Evolutionary conservation across 2,329 filamentous ascomycete species (phyloP).

Genomic region (Diplocarpon rosae): DNA sequence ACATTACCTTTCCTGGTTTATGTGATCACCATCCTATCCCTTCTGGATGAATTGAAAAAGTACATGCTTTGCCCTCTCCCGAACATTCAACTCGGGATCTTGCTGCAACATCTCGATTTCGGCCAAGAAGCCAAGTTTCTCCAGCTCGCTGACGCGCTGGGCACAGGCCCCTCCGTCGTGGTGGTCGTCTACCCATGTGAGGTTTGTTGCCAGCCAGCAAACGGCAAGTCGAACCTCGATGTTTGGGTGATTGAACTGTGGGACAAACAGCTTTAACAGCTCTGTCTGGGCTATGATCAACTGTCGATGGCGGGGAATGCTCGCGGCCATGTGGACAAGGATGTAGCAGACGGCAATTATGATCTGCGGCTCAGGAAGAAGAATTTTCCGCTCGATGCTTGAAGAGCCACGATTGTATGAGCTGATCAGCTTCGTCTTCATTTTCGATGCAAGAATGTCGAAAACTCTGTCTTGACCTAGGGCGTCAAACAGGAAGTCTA

Average conservation of each 20-base stretch:
- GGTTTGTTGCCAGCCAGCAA: constrained; percentile 75
- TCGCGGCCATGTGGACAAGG: constrained; percentile 79
- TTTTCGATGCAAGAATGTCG: constrained; percentile 67
- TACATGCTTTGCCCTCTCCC: constrained; percentile 60
- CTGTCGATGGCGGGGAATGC: constrained; percentile 65
- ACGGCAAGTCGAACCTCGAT: constrained; percentile 66
- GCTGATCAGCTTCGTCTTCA: constrained; percentile 50
- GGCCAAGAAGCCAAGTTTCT: constrained; percentile 57
- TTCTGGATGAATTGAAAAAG: not conserved
- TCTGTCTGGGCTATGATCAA: constrained; percentile 66
- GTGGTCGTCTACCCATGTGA: constrained; percentile 71
- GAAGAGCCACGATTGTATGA: constrained; percentile 37
- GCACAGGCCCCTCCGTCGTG: constrained; percentile 53
- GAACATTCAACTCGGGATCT: constrained; percentile 71
- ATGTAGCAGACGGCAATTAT: constrained; percentile 70
- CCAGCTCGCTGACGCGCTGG: constrained; percentile 57
- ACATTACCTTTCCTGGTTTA: no score
- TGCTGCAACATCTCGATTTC: constrained; percentile 51
- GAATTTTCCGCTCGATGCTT: constrained; percentile 36
- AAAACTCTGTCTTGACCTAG: constrained; percentile 72
- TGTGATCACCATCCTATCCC: not conserved
- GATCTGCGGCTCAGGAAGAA: constrained; percentile 56
- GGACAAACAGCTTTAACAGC: constrained; percentile 60
- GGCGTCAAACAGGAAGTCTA: constrained; percentile 69
- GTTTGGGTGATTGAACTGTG: constrained; percentile 63